Evolutionary conservation across 192 early-diverging fungal genomes (phyloP).

Genomic region (Phycomyces blakesleeanus): DNA sequence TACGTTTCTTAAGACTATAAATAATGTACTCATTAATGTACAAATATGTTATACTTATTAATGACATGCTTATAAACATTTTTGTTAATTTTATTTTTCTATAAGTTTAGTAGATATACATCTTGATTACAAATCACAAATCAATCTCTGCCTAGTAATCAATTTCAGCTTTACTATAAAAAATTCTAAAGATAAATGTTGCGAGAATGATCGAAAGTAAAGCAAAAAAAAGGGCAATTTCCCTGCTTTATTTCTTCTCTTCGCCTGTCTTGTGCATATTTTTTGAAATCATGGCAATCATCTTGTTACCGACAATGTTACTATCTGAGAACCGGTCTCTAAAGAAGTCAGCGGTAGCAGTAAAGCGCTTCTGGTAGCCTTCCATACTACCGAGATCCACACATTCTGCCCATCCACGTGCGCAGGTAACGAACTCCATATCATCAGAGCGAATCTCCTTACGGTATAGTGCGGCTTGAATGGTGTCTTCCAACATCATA

Average conservation of each 20-base stretch:
- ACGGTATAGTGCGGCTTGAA: slow-evolving; percentile 75
- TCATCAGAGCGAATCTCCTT: slow-evolving; percentile 76
- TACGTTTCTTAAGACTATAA: too few relatives aligned
- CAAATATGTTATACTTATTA: too few relatives aligned
- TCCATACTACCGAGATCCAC: slow-evolving; percentile 80
- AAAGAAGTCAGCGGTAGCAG: slow-evolving; percentile 82
- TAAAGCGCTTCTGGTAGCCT: slow-evolving; percentile 80
- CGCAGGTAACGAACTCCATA: slow-evolving; percentile 89
- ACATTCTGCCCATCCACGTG: slow-evolving; percentile 90
- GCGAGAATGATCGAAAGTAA: background rate
- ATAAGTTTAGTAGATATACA: too few relatives aligned
- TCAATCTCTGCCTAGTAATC: background rate
- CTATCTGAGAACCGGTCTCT: slow-evolving; percentile 55
- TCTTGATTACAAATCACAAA: too few relatives aligned
- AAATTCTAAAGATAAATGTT: background rate
- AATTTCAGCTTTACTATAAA: background rate
- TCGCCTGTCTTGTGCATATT: slow-evolving; percentile 30
- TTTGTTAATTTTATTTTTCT: too few relatives aligned
- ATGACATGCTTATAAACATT: too few relatives aligned
- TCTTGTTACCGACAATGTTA: slow-evolving; percentile 49
- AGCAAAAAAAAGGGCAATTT: background rate
- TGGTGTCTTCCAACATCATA: slow-evolving; percentile 81
- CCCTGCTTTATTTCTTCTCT: background rate
- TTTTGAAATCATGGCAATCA: slow-evolving; percentile 54
- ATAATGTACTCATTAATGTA: too few relatives aligned